Conservation (phyloP, 1,284 basidiomycete species). For the Leccinum fallax region DNA sequence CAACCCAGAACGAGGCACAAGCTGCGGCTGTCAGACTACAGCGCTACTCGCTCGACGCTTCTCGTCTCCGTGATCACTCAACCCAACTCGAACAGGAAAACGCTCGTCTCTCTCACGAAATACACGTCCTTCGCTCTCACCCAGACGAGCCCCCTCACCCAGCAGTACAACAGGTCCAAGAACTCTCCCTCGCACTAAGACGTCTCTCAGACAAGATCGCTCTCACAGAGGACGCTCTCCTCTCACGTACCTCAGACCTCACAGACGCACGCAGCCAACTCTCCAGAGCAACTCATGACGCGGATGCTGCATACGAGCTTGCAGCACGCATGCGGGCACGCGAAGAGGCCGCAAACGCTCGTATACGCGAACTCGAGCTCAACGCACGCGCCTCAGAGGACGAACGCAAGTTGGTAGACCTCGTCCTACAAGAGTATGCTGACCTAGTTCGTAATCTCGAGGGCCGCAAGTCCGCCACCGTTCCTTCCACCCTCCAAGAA, state of each 20-base stretch:
- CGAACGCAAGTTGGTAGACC: constrained; percentile 60
- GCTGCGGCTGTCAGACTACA: constrained; percentile 65
- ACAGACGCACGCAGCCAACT: constrained; percentile 45
- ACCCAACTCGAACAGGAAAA: constrained; percentile 59
- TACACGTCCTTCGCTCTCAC: constrained; percentile 51
- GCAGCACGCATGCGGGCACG: constrained; percentile 50
- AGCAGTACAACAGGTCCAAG: constrained; percentile 53
- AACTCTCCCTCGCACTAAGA: constrained; percentile 66
- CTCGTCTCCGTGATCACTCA: constrained; percentile 50
- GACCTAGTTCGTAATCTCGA: constrained; percentile 65
- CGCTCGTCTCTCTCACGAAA: constrained; percentile 51
- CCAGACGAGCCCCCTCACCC: constrained; percentile 48
- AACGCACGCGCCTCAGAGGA: constrained; percentile 49
- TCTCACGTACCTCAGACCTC: constrained; percentile 52
- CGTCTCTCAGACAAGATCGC: constrained; percentile 69
- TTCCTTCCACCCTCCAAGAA: constrained; percentile 43
- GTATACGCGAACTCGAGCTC: constrained; percentile 48
- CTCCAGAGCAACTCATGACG: constrained; percentile 43
- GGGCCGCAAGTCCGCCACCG: constrained; percentile 40
- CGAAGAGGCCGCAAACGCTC: constrained; percentile 51
- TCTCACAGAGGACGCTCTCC: constrained; percentile 55
- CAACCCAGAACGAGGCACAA: constrained; percentile 50
- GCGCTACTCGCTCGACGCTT: constrained; percentile 55
- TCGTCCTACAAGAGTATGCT: constrained; percentile 69
- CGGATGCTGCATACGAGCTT: constrained; percentile 54